Evolutionary conservation across 257 asterid species (phyloP).

Genomic region (Primulina tabacum): DNA sequence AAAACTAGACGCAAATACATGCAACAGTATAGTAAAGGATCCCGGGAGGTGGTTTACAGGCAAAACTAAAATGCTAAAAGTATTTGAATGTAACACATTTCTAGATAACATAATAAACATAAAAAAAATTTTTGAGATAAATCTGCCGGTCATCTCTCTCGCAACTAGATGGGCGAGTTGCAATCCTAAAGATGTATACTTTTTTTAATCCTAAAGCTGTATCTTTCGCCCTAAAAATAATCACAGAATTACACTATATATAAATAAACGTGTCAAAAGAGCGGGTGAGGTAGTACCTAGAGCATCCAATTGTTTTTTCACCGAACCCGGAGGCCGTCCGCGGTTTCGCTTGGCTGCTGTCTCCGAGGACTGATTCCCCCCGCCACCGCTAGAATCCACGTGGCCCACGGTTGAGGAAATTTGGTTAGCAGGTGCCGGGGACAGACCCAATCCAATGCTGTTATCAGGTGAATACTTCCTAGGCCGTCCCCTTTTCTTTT

Average conservation of each 20-base stretch:
- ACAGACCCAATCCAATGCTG: constrained; percentile 70
- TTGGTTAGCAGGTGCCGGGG: constrained; percentile 56
- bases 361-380: constrained; percentile 38
- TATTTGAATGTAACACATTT: neutral
- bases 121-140: no score
- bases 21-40: neutral
- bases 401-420: constrained; percentile 35
- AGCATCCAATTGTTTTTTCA: constrained; percentile 50
- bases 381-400: constrained; percentile 38
- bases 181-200: neutral
- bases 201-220: neutral
- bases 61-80: no score
- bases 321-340: constrained; percentile 58
- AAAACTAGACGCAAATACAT: neutral
- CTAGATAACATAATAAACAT: neutral
- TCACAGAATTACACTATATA: neutral
- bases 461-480: constrained; percentile 79
- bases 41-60: neutral
- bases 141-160: no score
- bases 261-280: neutral
- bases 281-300: constrained; percentile 29
- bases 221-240: neutral
- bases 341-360: constrained; percentile 39
- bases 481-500: constrained; percentile 83
- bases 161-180: neutral